phyloP scores from a whole-genome alignment of 2,329 filamentous ascomycete genomes.

The Ophiostoma perfectum region DNA sequence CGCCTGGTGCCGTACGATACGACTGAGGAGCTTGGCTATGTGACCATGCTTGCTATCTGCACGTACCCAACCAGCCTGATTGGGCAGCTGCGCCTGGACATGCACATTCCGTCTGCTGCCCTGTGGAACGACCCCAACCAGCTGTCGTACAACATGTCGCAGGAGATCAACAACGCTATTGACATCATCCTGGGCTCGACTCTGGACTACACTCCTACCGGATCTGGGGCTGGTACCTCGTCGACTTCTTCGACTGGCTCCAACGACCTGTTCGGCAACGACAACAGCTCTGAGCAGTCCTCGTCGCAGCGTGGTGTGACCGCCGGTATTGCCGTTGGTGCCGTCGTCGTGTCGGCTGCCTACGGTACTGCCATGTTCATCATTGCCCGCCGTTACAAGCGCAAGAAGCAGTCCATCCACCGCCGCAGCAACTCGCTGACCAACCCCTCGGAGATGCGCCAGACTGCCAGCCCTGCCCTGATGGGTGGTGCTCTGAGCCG shows the following conservation, averaged over 20 bases:
- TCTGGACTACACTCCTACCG: slow-evolving; percentile 38
- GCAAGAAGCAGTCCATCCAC: slow-evolving; percentile 71
- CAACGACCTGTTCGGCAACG: slow-evolving; percentile 35
- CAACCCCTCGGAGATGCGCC: slow-evolving; percentile 53
- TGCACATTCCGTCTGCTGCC: slow-evolving; percentile 64
- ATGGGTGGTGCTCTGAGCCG: slow-evolving; percentile 65
- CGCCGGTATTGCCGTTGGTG: slow-evolving; percentile 68
- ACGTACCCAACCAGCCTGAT: slow-evolving; percentile 66
- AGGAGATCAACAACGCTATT: slow-evolving; percentile 78
- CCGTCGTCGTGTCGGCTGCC: slow-evolving; percentile 71
- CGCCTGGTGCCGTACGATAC: slow-evolving; percentile 75
- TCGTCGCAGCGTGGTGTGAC: slow-evolving; percentile 58
- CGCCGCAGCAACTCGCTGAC: slow-evolving; percentile 72
- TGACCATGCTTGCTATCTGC: slow-evolving; percentile 71
- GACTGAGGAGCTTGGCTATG: slow-evolving; percentile 60
- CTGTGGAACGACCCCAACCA: slow-evolving; percentile 64
- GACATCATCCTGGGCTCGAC: slow-evolving; percentile 51
- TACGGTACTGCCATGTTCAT: slow-evolving; percentile 95
- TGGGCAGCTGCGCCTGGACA: slow-evolving; percentile 59
- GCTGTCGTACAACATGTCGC: slow-evolving; percentile 67
- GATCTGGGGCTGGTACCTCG: slow-evolving; percentile 33
- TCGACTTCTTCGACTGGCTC: slow-evolving; percentile 32
- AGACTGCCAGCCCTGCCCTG: slow-evolving; percentile 52
- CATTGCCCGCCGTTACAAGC: slow-evolving; percentile 83
- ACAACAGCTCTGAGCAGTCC: slow-evolving; percentile 41